A percentile compares a stretch with the other conserved stretches of the same genome.
phyloP scores from a whole-genome alignment of 768 basidiomycete genomes.

The Termitomyces sp. region DNA sequence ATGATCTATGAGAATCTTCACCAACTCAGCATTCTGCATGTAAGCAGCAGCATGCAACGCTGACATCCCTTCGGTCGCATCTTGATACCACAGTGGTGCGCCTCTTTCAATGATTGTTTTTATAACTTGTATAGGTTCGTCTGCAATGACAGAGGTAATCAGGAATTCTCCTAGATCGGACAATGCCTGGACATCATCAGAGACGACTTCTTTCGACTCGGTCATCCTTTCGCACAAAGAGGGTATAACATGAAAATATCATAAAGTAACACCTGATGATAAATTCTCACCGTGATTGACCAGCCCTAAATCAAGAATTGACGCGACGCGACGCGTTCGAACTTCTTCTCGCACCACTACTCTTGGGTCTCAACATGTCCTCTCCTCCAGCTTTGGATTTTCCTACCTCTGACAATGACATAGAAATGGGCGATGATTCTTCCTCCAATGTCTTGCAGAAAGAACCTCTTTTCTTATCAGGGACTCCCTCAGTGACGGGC shows the following conservation, averaged over 20 bases:
- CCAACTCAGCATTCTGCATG: constrained; percentile 56
- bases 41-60: constrained; percentile 86
- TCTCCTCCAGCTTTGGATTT: constrained; percentile 62
- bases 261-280: not conserved
- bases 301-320: constrained; percentile 43
- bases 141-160: constrained; percentile 51
- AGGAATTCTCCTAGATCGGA: constrained; percentile 53
- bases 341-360: constrained; percentile 10
- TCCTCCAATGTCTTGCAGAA: constrained; percentile 33
- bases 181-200: constrained; percentile 35
- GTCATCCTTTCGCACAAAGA: constrained; percentile 18
- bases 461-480: constrained; percentile 47
- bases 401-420: constrained; percentile 55
- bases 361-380: constrained; percentile 42
- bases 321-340: constrained; percentile 51
- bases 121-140: constrained; percentile 38
- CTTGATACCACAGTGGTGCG: constrained; percentile 89
- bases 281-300: constrained; percentile 10
- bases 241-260: not conserved
- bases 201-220: not conserved
- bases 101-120: constrained; percentile 51
- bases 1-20: constrained; percentile 62
- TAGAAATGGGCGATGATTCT: constrained; percentile 41
- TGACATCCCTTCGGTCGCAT: constrained; percentile 71
- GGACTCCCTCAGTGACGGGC: constrained; percentile 46